Evolutionary conservation across 225 moss, liverwort and hornwort genomes (phyloP).

Genomic region (Physcomitrium patens): DNA sequence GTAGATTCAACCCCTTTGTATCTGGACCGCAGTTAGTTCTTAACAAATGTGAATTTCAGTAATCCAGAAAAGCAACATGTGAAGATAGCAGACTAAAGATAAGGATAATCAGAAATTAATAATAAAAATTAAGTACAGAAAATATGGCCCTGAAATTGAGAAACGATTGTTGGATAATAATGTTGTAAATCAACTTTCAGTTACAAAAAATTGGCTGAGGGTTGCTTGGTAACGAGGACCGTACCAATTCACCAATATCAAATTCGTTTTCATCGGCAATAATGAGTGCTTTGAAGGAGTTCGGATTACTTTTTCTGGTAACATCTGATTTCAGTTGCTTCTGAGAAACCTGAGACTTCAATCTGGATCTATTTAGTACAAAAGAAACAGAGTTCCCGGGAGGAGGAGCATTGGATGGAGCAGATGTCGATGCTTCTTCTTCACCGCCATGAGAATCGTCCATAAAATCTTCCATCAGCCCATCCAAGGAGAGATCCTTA

Average conservation of each 20-base stretch:
- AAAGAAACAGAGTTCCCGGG: slow-evolving; percentile 34
- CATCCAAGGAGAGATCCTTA: slow-evolving; percentile 71
- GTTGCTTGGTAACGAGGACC: neutral
- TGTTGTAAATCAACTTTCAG: slow-evolving; percentile 12
- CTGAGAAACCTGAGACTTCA: slow-evolving; percentile 65
- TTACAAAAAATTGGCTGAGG: slow-evolving; percentile 14
- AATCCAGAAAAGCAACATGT: neutral
- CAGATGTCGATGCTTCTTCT: slow-evolving; percentile 53
- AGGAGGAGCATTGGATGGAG: slow-evolving; percentile 53
- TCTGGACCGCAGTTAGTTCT: neutral
- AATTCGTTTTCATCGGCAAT: slow-evolving; percentile 75
- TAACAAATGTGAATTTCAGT: neutral
- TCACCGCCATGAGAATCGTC: slow-evolving; percentile 45
- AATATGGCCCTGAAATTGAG: slow-evolving; percentile 7
- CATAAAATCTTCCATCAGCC: slow-evolving; percentile 62
- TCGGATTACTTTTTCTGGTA: slow-evolving; percentile 49
- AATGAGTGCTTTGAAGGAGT: slow-evolving; percentile 62
- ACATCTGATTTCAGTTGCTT: slow-evolving; percentile 53
- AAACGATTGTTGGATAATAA: slow-evolving; percentile 17
- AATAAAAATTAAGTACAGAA: too few species aligned
- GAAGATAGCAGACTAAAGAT: neutral
- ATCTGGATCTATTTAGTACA: slow-evolving; percentile 53
- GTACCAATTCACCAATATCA: slow-evolving; percentile 73
- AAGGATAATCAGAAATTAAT: too few species aligned
- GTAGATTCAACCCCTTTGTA: neutral